Evolutionary conservation across 2,329 filamentous ascomycete genomes (phyloP), one percentile per base, ranked within the genome.

Genomic region (Alternaria sp.): DNA sequence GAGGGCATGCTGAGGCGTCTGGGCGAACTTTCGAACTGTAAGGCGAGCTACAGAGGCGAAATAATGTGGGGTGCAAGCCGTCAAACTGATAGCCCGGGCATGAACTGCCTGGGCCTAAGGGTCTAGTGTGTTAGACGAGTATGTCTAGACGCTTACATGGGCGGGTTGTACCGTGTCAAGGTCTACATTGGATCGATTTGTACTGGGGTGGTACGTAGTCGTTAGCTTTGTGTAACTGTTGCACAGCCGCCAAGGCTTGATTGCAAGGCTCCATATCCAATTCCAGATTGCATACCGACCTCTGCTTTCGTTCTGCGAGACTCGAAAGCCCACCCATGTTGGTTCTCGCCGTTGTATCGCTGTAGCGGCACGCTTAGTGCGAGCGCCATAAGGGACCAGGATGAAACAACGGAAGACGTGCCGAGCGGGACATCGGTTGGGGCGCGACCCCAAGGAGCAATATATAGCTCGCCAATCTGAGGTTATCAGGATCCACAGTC

Each of bases 341-440:
- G 18, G 27, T 18, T 40, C 20, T 51, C 16, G 48, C 55, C 48
- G 46, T 44, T 43, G 16, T 25, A 52, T 14, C 34, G 45, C 60
- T 45, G 30, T 51, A 49, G 48, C 57, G 58, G 53, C 56, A 66
- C 57, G 50, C 57, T 49, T 41, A 49, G 22, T 48, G 34, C 34
- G 18, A 40, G 46, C 43, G 56, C 27, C 18, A 44, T 50, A 52
- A 59, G 57, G 64, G 34, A 54, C 59, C 55, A 60, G 63, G 52
- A 54, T 54, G 57, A 56, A 48, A 22, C 56, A 40, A 59, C 53
- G 61, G 61, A 63, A 61, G 48, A n/a, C 50, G 56, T 63, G 54
- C 60, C 59, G 60, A 45, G 41, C 60, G 63, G 62, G 62, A 64
- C 62, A 67, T 66, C 63, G 62, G 20, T 57, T 44, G 28, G 38